A percentile compares a stretch with the other conserved stretches of the same genome.
These are phyloP conservation scores for Phytopythium aichiense DNA, from an alignment of 352 stramenopile genomes.

Conservation along the genomic window DNA sequence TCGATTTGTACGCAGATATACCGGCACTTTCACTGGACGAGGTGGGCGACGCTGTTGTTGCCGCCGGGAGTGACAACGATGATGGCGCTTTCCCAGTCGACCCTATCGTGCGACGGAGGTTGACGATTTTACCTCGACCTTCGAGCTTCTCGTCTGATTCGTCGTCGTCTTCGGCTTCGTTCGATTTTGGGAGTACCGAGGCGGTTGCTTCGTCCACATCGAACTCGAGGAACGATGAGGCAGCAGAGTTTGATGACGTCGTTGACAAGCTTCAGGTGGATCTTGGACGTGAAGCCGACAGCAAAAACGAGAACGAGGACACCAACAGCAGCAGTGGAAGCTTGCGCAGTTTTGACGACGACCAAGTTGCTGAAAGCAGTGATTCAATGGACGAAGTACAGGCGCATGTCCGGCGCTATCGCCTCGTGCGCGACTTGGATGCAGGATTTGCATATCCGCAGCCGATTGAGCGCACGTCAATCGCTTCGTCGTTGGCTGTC, in stretches of 20 bases:
- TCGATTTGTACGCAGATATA: slow-evolving; percentile 6
- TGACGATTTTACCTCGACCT: background rate
- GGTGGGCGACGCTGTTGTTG: background rate
- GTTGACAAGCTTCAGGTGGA: slow-evolving; percentile 19
- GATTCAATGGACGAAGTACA: slow-evolving; percentile 13
- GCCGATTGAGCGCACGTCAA: slow-evolving; percentile 20
- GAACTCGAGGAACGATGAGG: slow-evolving; percentile 14
- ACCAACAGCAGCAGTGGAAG: slow-evolving; percentile 7
- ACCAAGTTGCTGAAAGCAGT: slow-evolving; percentile 18
- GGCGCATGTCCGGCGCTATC: slow-evolving; percentile 28
- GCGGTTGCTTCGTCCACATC: slow-evolving; percentile 28
- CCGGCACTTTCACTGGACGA: slow-evolving; percentile 3
- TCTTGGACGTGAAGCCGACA: background rate
- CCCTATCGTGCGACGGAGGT: background rate
- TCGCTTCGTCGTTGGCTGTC: slow-evolving; percentile 19
- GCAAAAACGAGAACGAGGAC: background rate
- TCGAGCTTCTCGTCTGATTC: slow-evolving; percentile 17
- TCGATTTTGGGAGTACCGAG: slow-evolving; percentile 25
- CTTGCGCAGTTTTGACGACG: background rate
- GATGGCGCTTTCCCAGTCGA: background rate
- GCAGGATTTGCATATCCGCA: slow-evolving; percentile 52
- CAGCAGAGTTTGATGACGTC: slow-evolving; percentile 19
- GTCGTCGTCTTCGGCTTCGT: slow-evolving; percentile 21
- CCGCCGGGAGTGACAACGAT: background rate
- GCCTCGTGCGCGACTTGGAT: slow-evolving; percentile 55